Conservation (phyloP, 2,329 filamentous ascomycete species). For the Arthrobotrys sinensis region DNA sequence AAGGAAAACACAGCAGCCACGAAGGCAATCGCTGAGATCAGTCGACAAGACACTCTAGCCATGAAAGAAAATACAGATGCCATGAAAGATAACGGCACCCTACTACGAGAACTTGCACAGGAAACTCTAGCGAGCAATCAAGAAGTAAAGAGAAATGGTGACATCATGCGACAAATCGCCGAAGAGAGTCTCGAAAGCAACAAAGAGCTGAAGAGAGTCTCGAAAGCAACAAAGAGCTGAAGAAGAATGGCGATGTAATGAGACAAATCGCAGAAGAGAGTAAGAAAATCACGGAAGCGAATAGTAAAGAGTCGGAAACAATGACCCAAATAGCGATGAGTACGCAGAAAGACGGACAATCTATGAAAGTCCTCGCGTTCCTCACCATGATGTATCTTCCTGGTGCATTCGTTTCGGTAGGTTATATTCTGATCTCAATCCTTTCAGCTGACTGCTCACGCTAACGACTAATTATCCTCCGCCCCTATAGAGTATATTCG, state of each 20-base stretch:
- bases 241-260: neutral
- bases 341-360: neutral
- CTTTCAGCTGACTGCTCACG: too few species aligned
- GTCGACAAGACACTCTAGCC: too few species aligned
- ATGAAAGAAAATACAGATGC: constrained; percentile 6
- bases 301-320: neutral
- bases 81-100: neutral
- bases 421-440: neutral
- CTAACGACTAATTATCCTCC: neutral
- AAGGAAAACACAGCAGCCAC: neutral
- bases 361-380: neutral
- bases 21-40: too few species aligned
- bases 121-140: neutral
- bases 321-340: neutral
- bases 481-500: neutral
- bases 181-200: too few species aligned
- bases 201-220: too few species aligned
- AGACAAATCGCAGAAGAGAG: neutral
- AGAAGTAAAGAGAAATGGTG: neutral
- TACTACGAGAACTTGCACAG: neutral
- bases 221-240: too few species aligned
- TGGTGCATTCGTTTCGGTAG: neutral
- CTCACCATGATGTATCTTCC: neutral
- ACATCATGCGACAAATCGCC: neutral
- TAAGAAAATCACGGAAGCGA: neutral